phyloP scores from a whole-genome alignment of 2,329 filamentous ascomycete genomes.

The Aspergillus versicolor region DNA sequence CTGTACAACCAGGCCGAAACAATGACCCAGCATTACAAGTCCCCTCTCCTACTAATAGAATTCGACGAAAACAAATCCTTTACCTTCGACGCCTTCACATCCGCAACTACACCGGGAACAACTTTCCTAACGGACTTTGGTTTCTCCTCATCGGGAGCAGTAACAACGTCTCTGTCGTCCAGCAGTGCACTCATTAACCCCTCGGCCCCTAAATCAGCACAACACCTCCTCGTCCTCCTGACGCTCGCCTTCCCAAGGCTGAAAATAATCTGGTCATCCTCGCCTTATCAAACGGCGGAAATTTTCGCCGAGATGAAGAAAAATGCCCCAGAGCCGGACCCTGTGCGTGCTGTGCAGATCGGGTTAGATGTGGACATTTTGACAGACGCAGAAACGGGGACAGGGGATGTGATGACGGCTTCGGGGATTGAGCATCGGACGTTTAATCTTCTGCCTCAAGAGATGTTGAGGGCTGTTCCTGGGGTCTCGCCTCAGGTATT shows the following conservation, averaged over 20 bases:
- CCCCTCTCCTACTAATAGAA: slow-evolving; percentile 89
- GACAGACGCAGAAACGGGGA: slow-evolving; percentile 20
- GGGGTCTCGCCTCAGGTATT: slow-evolving; percentile 80
- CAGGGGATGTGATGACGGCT: slow-evolving; percentile 57
- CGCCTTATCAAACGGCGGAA: slow-evolving; percentile 93
- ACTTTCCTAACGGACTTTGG: slow-evolving; percentile 55
- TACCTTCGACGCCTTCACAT: slow-evolving; percentile 71
- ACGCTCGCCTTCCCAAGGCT: slow-evolving; percentile 88
- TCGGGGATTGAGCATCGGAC: slow-evolving; percentile 57
- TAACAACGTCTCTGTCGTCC: slow-evolving; percentile 54
- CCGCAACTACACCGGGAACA: slow-evolving; percentile 40
- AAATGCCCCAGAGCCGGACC: slow-evolving; percentile 85
- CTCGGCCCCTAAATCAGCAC: slow-evolving; percentile 69
- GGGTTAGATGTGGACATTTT: slow-evolving; percentile 64
- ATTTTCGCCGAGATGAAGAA: slow-evolving; percentile 94
- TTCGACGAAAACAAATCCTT: slow-evolving; percentile 98
- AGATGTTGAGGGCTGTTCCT: slow-evolving; percentile 83
- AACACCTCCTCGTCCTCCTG: slow-evolving; percentile 87
- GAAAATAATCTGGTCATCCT: slow-evolving; percentile 89
- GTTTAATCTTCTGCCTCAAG: slow-evolving; percentile 83
- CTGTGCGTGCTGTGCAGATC: slow-evolving; percentile 77
- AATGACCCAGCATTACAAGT: slow-evolving; percentile 92
- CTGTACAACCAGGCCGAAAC: slow-evolving; percentile 89
- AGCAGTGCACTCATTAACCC: slow-evolving; percentile 64
- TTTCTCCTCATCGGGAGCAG: slow-evolving; percentile 37